Evolutionary conservation across 1,284 basidiomycete genomes (phyloP), one percentile per base, ranked within the genome.

Genomic region (Pseudomicrostroma phylloplanum): DNA sequence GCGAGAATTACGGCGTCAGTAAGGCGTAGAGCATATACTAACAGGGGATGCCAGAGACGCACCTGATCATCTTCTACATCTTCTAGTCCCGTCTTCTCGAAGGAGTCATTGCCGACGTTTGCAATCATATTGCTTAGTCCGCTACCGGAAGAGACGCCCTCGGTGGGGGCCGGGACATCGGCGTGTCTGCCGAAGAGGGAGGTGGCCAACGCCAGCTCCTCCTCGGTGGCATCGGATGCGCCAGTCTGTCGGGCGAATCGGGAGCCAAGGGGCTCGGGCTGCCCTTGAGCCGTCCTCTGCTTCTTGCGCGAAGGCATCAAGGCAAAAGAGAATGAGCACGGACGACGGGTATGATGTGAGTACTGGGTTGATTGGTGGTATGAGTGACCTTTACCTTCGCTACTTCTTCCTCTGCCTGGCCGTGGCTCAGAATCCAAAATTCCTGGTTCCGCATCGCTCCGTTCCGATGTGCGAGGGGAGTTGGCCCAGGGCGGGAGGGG

Each of bases 31-130:
- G 21, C 21, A 48, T 3, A 48, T 4, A 12, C 6, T 48, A 6
- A 21, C 6, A n/a, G 6, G 12, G 43, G 6, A 48, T 4, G 43
- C 43, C 3, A 17, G 43, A 17, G 43, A 48, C 43, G 15, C 43
- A 48, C 43, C 43, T 48, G 43, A 6, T 48, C 43, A 48, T 48
- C 43, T 21, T 48, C 43, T 48, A 48, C 43, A 13, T 48, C 43
- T 12, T 48, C 43, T 21, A 48, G 21, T 21, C 43, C 43, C 4
- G 43, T 48, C 15, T 48, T n/a, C 17, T 48, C 43, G 17, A 48
- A n/a, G 43, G 4, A 3, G 6, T 48, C 17, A 48, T 6, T 4
- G 21, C 21, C 43, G 3, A 6, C 12, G 15, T 17, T 12, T 6
- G 6, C 4, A 48, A 6, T 4, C 12, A 6, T 48, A 6, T 48